Conservation (phyloP, 176 grass and related monocot species). For the Zea mays region DNA sequence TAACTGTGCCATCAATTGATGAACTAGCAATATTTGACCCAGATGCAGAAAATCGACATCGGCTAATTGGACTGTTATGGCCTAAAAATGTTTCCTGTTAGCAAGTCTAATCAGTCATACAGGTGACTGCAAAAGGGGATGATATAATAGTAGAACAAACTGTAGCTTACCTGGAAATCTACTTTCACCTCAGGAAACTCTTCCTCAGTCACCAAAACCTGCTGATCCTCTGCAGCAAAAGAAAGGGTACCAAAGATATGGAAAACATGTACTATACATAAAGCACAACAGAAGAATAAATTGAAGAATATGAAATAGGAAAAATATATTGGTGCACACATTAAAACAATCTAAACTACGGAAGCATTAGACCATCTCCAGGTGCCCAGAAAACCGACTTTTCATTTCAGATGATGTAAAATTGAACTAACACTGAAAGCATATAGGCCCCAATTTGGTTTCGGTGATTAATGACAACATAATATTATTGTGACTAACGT, state of each 20-base stretch:
- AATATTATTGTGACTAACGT: no score
- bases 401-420: no score
- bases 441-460: no score
- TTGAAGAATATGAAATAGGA: conserved; percentile 22
- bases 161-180: conserved; percentile 75
- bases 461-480: no score
- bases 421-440: no score
- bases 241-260: conserved; percentile 18
- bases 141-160: conserved; percentile 21
- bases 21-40: conserved; percentile 94
- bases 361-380: not conserved
- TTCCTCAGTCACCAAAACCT: conserved; percentile 60
- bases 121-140: conserved; percentile 20
- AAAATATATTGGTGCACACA: conserved; percentile 7
- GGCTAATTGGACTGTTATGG: conserved; percentile 90
- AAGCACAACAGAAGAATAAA: conserved; percentile 15
- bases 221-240: conserved; percentile 48
- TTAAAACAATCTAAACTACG: conserved; percentile 23
- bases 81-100: conserved; percentile 99
- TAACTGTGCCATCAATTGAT: conserved; percentile 90
- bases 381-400: no score
- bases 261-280: conserved; percentile 2
- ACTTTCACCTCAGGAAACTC: conserved; percentile 94
- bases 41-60: conserved; percentile 91
- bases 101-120: conserved; percentile 48